phyloP scores from a whole-genome alignment of 2,329 filamentous ascomycete genomes.

The Orbilia quercus region DNA sequence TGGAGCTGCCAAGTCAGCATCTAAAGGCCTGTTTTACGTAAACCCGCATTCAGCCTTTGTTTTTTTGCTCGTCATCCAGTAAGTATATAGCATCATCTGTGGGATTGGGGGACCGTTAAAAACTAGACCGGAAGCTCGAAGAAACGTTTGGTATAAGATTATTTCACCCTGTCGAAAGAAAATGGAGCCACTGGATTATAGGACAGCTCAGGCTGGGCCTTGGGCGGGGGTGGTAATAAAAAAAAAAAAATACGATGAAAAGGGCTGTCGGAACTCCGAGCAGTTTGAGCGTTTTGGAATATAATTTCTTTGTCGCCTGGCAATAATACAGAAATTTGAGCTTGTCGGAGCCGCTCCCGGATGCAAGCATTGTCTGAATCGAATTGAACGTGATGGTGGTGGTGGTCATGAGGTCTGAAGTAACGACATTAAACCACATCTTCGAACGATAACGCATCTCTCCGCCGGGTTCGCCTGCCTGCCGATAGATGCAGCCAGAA shows the following conservation, averaged over 20 bases:
- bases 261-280: constrained; percentile 48
- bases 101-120: constrained; percentile 1
- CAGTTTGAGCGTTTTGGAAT: constrained; percentile 12
- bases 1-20: constrained; percentile 46
- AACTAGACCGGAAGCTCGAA: neutral
- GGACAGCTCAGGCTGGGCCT: constrained; percentile 22
- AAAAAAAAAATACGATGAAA: too few relatives aligned
- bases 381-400: too few relatives aligned
- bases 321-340: constrained; percentile 17
- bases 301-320: constrained; percentile 46
- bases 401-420: too few relatives aligned
- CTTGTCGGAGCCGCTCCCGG: constrained; percentile 52
- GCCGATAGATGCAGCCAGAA: constrained; percentile 33
- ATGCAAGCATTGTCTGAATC: constrained; percentile 29
- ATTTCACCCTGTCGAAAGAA: constrained; percentile 21
- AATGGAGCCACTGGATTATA: constrained; percentile 45
- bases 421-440: neutral
- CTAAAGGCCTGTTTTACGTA: constrained; percentile 39
- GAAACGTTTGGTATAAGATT: constrained; percentile 4
- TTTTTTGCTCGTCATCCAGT: constrained; percentile 38
- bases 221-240: constrained; percentile 8
- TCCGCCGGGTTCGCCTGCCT: constrained; percentile 55
- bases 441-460: constrained; percentile 47
- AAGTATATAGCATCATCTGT: constrained; percentile 39
- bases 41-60: constrained; percentile 49